These are phyloP conservation scores for Coniochaeta prunicola DNA, from an alignment of 2,329 filamentous ascomycete genomes.

Conservation along the genomic window DNA sequence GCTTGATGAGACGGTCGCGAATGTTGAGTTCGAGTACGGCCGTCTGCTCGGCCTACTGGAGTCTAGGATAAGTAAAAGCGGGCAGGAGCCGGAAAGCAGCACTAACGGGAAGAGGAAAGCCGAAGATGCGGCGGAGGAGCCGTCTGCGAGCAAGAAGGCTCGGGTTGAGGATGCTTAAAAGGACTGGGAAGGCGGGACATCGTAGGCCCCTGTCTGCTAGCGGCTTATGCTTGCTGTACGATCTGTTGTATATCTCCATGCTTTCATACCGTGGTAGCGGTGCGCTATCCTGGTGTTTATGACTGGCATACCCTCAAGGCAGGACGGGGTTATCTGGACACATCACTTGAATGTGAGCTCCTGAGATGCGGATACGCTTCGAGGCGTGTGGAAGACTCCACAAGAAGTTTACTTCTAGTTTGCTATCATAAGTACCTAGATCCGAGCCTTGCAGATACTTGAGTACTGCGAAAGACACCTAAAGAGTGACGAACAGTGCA, in stretches of 20 bases:
- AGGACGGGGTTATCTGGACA: background rate
- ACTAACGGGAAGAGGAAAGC: slow-evolving; percentile 40
- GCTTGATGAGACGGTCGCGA: slow-evolving; percentile 60
- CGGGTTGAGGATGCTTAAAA: slow-evolving; percentile 22
- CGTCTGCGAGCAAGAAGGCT: slow-evolving; percentile 35
- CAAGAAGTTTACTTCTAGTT: no score
- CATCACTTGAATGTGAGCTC: background rate
- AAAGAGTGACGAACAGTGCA: no score
- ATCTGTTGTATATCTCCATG: background rate
- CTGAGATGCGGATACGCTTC: no score
- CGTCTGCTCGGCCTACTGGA: slow-evolving; percentile 48
- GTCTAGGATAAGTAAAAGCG: slow-evolving; percentile 18
- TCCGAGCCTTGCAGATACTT: no score
- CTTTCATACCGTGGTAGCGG: background rate
- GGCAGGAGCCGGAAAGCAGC: slow-evolving; percentile 12
- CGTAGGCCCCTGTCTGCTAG: background rate
- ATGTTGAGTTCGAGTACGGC: slow-evolving; percentile 68
- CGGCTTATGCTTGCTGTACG: background rate
- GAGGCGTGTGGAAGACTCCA: no score
- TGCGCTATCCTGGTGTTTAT: background rate
- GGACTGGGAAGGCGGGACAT: background rate
- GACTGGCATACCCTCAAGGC: background rate
- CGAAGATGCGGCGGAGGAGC: slow-evolving; percentile 19
- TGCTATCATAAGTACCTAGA: no score
- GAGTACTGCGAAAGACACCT: no score